Percentiles rank a stretch among this genome's conserved stretches.
Evolutionary conservation across 371 early-diverging fungal genomes (phyloP).

Genomic region (Gilbertella persicaria): DNA sequence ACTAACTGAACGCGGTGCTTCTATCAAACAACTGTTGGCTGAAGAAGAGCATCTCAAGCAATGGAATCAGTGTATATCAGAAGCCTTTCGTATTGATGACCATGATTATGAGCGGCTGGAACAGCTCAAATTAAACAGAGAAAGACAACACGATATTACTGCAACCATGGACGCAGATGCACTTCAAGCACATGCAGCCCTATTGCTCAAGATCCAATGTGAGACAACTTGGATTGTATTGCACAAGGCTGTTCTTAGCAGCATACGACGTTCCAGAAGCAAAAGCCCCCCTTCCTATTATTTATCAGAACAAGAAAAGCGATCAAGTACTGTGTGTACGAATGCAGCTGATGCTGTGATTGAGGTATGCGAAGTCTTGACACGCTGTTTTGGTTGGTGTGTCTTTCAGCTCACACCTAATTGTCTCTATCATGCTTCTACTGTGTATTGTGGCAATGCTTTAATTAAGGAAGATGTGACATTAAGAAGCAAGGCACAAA

Average conservation of each 20-base stretch:
- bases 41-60: conserved; percentile 15
- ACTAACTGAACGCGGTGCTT: conserved; percentile 6
- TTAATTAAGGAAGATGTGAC: conserved; percentile 13
- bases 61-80: conserved; percentile 19
- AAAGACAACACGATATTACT: neutral
- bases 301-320: conserved; percentile 10
- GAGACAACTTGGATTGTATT: conserved; percentile 33
- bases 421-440: conserved; percentile 40
- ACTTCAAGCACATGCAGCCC: conserved; percentile 22
- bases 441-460: conserved; percentile 34
- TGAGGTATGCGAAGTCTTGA: conserved; percentile 25
- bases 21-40: conserved; percentile 17
- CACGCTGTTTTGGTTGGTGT: conserved; percentile 35
- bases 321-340: conserved; percentile 22
- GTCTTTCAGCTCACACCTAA: conserved; percentile 33
- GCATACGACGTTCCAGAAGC: conserved; percentile 5
- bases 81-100: conserved; percentile 1
- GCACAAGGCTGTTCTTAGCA: conserved; percentile 28
- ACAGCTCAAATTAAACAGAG: conserved; percentile 1
- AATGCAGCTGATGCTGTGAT: conserved; percentile 29
- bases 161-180: conserved; percentile 13
- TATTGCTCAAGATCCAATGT: conserved; percentile 34
- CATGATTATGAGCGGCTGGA: conserved; percentile 6
- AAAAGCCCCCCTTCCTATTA: conserved; percentile 3
- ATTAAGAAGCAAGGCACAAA: conserved; percentile 10